Percentiles rank a stretch among this genome's conserved stretches.
These are phyloP conservation scores for Suhomyces yuchorum DNA, from an alignment of 1,139 yeast species.

Conservation along the genomic window DNA sequence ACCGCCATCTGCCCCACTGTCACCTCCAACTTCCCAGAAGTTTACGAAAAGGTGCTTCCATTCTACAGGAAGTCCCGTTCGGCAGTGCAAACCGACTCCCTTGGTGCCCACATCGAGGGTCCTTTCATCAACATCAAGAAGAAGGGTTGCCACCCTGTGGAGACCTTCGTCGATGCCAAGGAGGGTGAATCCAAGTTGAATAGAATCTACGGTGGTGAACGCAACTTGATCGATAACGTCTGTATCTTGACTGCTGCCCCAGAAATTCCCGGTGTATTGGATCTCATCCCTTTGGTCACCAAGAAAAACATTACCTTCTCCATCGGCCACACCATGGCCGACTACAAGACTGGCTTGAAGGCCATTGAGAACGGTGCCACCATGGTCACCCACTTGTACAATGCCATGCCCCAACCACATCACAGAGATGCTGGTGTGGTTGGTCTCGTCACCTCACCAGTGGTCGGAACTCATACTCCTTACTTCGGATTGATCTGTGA, in stretches of 20 bases:
- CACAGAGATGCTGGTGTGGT: conserved; percentile 63
- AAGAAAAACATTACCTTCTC: conserved; percentile 46
- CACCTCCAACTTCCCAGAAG: conserved; percentile 56
- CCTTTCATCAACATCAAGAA: conserved; percentile 58
- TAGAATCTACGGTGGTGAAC: conserved; percentile 49
- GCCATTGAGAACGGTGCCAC: conserved; percentile 57
- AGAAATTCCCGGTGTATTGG: conserved; percentile 57
- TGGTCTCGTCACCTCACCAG: conserved; percentile 52
- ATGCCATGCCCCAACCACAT: conserved; percentile 71
- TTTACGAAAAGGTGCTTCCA: conserved; percentile 55
- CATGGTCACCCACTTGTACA: conserved; percentile 65
- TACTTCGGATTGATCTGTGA: conserved; percentile 62
- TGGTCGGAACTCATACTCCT: conserved; percentile 38
- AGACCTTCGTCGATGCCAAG: conserved; percentile 53
- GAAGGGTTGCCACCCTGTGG: conserved; percentile 65
- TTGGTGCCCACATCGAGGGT: conserved; percentile 70
- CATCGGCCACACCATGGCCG: conserved; percentile 60
- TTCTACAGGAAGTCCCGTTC: conserved; percentile 41
- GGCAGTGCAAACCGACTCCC: conserved; percentile 47
- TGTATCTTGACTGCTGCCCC: conserved; percentile 65
- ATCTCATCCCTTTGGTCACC: conserved; percentile 45
- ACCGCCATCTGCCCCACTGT: conserved; percentile 64
- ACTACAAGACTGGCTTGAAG: conserved; percentile 48
- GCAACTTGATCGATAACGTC: conserved; percentile 44
- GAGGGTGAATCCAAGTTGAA: conserved; percentile 40